These are phyloP conservation scores for Capsicum pubescens DNA, from an alignment of 257 asterid genomes.

Conservation along the genomic window DNA sequence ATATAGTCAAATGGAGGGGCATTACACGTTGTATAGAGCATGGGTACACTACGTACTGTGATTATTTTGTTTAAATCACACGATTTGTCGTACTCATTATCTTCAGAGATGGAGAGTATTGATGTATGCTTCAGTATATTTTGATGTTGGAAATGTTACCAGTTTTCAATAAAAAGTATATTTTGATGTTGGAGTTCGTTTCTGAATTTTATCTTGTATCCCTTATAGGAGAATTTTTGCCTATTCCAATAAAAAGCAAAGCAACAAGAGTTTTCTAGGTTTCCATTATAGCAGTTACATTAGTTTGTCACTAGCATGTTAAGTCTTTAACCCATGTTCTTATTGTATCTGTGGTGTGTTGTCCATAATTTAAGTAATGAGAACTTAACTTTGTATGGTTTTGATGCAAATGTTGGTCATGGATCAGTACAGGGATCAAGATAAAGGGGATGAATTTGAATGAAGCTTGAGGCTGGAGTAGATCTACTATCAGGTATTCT, in stretches of 20 bases:
- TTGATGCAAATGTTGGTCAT: no score
- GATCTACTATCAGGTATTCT: no score
- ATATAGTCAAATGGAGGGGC: not conserved
- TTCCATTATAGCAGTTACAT: no score
- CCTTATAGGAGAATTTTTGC: not conserved
- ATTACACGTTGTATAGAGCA: slow-evolving; percentile 19
- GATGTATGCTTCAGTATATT: not conserved
- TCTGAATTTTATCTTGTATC: not conserved
- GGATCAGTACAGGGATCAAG: no score
- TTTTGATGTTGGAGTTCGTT: not conserved
- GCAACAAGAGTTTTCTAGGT: not conserved
- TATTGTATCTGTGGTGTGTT: no score
- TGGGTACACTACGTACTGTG: not conserved
- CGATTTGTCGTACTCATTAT: slow-evolving; percentile 10
- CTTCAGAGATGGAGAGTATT: not conserved
- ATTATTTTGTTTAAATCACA: slow-evolving; percentile 28
- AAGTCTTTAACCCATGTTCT: no score
- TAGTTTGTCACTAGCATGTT: no score
- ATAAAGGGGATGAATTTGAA: no score
- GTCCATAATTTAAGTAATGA: no score
- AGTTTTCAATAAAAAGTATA: no score
- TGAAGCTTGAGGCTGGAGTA: no score
- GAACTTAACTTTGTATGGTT: no score
- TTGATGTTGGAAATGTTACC: not conserved
- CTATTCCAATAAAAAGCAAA: not conserved